Base-by-base conservation (phyloP, 148 eudicot species). In the Talinum fruticosum region DNA sequence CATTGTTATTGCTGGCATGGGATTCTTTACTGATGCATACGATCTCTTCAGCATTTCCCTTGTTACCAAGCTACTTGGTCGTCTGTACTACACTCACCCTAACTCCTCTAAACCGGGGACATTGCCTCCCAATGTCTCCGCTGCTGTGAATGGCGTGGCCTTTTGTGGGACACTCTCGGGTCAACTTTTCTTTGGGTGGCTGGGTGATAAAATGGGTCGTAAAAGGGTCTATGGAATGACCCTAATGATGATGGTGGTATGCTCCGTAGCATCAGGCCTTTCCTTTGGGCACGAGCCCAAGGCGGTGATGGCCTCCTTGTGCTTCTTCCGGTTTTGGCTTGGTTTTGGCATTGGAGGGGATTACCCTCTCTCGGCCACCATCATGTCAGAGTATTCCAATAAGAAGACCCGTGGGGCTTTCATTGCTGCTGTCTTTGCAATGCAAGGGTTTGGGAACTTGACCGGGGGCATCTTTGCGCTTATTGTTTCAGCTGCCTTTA, bases 311-410 rank as follows among this genome's bases (percentile, higher is more conserved):
- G 71, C 83, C 6, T 45, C 90, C 0, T 87, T 88, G 0, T 88
- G 91, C 32, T 89, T 89, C 78, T 89, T 87, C 24, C 54, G 92
- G 35, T 89, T 89, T 57, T 89, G 89, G 88, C 87, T 87, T 2
- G 92, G 92, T 23, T 87, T 89, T 44, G 93, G 92, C 19, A 87
- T 89, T 14, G 93, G 93, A 2, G 90, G 93, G 0, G 93, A 89
- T 30, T 89, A 87, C 68, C 93, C 90, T 0, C 83, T 89, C 10
- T 86, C 90, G 0, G 89, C 90, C 23, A 87, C 93, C 7, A 89
- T 89, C 8, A 89, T 89, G 89, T 89, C 93, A 0, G 93, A 89
- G 64, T 87, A 89, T 8, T 88, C 93, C 0, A 89, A 86, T 54
- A 86, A 89, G 76, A 89, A 85, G 82, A 89, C 93, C 0, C 85